These are phyloP conservation scores for Ampelocalamus luodianensis DNA, from an alignment of 176 grass and related monocot species.

Conservation along the genomic window DNA sequence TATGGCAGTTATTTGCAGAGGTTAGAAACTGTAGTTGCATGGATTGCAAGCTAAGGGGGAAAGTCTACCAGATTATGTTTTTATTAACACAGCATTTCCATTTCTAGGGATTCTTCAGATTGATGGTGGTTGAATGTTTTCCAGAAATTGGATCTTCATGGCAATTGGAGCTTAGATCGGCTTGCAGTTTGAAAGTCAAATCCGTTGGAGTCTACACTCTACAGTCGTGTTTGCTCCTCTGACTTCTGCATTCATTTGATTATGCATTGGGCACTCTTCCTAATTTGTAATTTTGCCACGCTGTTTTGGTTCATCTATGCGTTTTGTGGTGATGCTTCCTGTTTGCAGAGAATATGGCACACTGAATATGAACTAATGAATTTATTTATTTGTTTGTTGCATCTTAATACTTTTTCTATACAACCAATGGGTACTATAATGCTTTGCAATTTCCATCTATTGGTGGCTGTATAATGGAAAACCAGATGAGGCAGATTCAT, in stretches of 20 bases:
- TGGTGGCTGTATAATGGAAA: neutral
- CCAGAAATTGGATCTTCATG: neutral
- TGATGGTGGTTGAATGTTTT: neutral
- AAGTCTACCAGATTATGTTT: neutral
- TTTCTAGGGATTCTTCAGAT: neutral
- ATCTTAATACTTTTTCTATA: neutral
- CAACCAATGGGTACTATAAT: neutral
- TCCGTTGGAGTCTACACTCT: neutral
- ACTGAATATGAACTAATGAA: neutral
- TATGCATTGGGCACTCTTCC: neutral
- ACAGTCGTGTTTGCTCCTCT: neutral
- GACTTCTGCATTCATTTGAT: neutral
- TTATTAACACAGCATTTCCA: neutral
- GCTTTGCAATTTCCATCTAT: neutral
- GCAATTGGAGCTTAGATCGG: neutral
- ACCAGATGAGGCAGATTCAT: neutral
- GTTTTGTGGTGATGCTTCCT: too few species aligned
- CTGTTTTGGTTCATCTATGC: too few species aligned
- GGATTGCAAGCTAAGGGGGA: neutral
- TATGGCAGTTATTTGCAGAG: neutral
- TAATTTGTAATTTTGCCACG: neutral
- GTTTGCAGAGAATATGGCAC: too few species aligned
- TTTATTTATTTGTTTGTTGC: neutral
- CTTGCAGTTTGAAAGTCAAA: neutral
- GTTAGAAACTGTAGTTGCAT: neutral